Conservation (phyloP, 2,329 filamentous ascomycete genomes). For the Alternaria incomplexa region DNA sequence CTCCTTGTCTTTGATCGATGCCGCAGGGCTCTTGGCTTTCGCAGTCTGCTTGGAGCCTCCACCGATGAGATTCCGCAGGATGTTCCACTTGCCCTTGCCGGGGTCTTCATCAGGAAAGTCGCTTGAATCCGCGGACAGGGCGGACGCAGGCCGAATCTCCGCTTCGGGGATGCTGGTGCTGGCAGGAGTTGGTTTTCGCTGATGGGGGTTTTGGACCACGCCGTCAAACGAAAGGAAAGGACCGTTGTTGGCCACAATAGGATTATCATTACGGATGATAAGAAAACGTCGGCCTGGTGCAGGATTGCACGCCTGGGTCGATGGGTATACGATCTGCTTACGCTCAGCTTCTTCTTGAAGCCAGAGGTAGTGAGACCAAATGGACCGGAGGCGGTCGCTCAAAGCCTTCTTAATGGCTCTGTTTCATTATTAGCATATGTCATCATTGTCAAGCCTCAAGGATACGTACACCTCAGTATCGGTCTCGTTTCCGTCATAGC, state of each 20-base stretch:
- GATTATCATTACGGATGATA: constrained; percentile 82
- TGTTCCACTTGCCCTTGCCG: constrained; percentile 66
- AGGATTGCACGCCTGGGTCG: constrained; percentile 81
- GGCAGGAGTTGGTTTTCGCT: constrained; percentile 34
- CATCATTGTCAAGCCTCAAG: background rate
- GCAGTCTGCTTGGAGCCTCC: constrained; percentile 52
- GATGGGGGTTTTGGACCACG: constrained; percentile 54
- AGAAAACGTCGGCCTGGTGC: constrained; percentile 85
- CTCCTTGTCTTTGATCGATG: constrained; percentile 32
- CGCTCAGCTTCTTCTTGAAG: constrained; percentile 71
- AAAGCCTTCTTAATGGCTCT: constrained; percentile 74
- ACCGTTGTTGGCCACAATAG: constrained; percentile 57
- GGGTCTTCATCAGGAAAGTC: constrained; percentile 45
- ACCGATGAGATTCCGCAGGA: constrained; percentile 68
- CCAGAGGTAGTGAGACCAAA: constrained; percentile 82
- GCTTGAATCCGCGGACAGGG: constrained; percentile 37
- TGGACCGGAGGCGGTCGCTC: constrained; percentile 70
- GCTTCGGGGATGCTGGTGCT: constrained; percentile 28
- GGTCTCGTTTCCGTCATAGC: constrained; percentile 71
- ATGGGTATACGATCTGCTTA: constrained; percentile 64
- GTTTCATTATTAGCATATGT: constrained; percentile 21
- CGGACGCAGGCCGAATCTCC: constrained; percentile 37
- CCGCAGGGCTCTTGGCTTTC: constrained; percentile 48
- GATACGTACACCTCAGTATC: constrained; percentile 70
- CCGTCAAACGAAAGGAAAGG: constrained; percentile 70